Conservation (phyloP, 345 rosid species). For the Capsella bursapastoris region DNA sequence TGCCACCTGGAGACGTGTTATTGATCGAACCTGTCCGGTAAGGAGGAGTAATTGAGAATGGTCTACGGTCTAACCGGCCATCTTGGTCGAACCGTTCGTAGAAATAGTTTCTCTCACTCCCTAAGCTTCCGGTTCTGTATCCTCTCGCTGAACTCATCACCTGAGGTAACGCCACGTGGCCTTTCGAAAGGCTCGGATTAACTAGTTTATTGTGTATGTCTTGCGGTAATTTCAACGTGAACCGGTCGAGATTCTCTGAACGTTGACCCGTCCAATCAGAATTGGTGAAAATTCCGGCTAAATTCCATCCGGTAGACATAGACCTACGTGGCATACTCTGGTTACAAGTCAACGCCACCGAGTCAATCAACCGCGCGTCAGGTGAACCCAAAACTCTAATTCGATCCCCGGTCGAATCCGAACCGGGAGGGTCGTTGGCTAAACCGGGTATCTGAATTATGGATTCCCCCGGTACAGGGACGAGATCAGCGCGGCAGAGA, state of each 20-base stretch:
- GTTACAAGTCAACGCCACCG: constrained; percentile 34
- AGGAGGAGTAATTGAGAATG: constrained; percentile 52
- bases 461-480: constrained; percentile 58
- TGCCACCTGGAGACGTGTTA: constrained; percentile 35
- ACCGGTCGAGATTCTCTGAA: constrained; percentile 64
- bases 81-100: constrained; percentile 59
- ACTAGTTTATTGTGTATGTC: constrained; percentile 57
- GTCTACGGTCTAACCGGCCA: constrained; percentile 48
- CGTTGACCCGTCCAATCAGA: constrained; percentile 69
- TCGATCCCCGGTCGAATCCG: constrained; percentile 11
- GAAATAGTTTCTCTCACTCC: constrained; percentile 40
- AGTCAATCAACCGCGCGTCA: constrained; percentile 39
- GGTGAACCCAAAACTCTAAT: constrained; percentile 32
- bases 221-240: constrained; percentile 71
- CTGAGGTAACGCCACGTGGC: constrained; percentile 61
- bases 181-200: constrained; percentile 48
- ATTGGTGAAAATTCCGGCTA: constrained; percentile 54
- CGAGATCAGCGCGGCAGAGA: constrained; percentile 80
- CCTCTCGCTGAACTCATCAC: constrained; percentile 66
- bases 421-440: constrained; percentile 17
- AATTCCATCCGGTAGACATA: constrained; percentile 68
- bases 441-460: constrained; percentile 36
- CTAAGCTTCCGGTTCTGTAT: constrained; percentile 56
- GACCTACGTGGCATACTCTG: constrained; percentile 59
- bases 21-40: constrained; percentile 47